Conservation (phyloP, 805 yeast genomes). For the Metschnikowia orientalis region DNA sequence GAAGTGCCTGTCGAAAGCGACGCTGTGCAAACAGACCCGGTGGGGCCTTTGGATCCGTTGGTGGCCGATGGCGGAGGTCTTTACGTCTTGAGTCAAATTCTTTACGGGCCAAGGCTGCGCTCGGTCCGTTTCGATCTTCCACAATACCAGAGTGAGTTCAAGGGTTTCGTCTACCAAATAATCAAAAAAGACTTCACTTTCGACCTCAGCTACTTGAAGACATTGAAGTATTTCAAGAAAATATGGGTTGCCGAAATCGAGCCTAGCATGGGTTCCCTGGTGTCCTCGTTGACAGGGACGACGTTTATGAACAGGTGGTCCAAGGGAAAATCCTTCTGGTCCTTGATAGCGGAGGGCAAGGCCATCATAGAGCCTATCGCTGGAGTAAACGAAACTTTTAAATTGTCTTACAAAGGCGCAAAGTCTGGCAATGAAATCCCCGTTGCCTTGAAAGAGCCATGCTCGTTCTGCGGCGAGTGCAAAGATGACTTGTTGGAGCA, state of each 20-base stretch:
- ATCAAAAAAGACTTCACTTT: slow-evolving; percentile 32
- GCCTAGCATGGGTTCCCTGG: slow-evolving; percentile 22
- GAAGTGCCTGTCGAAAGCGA: slow-evolving; percentile 3
- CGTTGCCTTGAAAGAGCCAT: slow-evolving; percentile 68
- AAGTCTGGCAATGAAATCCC: slow-evolving; percentile 37
- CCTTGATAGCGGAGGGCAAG: slow-evolving; percentile 70
- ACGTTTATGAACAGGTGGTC: slow-evolving; percentile 37
- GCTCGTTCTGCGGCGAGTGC: slow-evolving; percentile 80
- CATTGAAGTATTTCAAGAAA: slow-evolving; percentile 56
- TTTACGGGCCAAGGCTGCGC: slow-evolving; percentile 33
- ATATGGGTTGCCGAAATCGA: slow-evolving; percentile 76
- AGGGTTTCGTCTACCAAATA: slow-evolving; percentile 33
- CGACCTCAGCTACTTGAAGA: slow-evolving; percentile 42
- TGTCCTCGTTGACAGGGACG: slow-evolving; percentile 46
- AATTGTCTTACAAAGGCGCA: slow-evolving; percentile 32
- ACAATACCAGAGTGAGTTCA: slow-evolving; percentile 41
- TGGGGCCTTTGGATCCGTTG: neutral
- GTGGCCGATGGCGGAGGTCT: slow-evolving; percentile 7
- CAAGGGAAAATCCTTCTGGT: slow-evolving; percentile 50
- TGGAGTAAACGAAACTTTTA: slow-evolving; percentile 73
- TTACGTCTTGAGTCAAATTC: slow-evolving; percentile 19
- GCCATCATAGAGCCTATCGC: slow-evolving; percentile 83
- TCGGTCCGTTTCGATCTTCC: slow-evolving; percentile 43
- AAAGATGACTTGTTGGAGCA: slow-evolving; percentile 69
- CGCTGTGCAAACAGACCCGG: slow-evolving; percentile 1